phyloP scores from a whole-genome alignment of 805 yeast species.

The Peterozyma xylosa region DNA sequence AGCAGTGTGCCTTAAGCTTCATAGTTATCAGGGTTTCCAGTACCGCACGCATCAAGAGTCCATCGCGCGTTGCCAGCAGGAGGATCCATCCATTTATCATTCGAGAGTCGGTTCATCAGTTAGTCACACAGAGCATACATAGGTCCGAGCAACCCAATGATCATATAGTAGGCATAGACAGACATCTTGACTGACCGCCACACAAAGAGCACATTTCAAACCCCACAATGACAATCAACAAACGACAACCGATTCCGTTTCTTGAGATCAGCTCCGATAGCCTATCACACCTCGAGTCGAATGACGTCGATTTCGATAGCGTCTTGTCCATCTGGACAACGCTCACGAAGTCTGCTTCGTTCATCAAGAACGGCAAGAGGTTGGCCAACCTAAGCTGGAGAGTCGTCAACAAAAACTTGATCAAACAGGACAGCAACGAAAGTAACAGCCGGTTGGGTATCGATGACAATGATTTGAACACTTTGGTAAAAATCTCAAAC shows the following conservation, averaged over 20 bases:
- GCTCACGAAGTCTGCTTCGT: constrained; percentile 22
- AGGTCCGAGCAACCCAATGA: no score
- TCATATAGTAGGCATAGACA: no score
- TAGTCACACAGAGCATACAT: no score
- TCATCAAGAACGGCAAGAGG: constrained; percentile 23
- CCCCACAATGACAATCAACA: background rate
- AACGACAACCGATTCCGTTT: constrained; percentile 18
- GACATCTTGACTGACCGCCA: no score
- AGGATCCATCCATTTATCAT: no score
- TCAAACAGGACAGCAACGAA: background rate
- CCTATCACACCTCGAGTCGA: constrained; percentile 13
- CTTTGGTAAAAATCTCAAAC: constrained; percentile 20
- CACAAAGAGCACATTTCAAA: no score
- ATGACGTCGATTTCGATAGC: constrained; percentile 28
- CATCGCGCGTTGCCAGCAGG: no score
- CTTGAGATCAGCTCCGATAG: constrained; percentile 22
- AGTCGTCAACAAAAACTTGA: constrained; percentile 22
- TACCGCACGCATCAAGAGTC: no score
- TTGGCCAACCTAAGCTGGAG: constrained; percentile 29
- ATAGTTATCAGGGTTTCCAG: no score
- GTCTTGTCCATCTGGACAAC: constrained; percentile 35
- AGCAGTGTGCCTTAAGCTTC: no score
- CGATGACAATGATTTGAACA: constrained; percentile 17
- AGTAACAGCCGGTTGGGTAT: background rate
- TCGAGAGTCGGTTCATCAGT: no score